These are phyloP conservation scores for Calonectria ilicicola DNA, from an alignment of 2,329 filamentous ascomycete species.

Conservation along the genomic window DNA sequence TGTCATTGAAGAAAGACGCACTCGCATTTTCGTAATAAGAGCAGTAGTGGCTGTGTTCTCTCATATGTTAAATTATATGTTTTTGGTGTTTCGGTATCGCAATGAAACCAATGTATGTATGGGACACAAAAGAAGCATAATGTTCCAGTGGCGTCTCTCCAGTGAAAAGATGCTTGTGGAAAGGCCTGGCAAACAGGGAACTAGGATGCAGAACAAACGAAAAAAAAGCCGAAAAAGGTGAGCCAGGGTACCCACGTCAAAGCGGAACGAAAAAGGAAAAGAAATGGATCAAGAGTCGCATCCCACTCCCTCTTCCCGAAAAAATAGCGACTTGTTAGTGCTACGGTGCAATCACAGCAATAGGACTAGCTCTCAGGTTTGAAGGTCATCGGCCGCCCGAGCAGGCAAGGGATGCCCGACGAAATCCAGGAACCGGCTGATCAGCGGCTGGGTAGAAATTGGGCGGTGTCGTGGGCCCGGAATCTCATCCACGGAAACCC, in stretches of 20 bases:
- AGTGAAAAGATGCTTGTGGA: too few species aligned
- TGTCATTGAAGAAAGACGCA: not conserved
- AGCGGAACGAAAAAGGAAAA: not conserved
- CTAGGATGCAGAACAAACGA: conserved; percentile 10
- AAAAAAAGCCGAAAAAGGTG: conserved; percentile 16
- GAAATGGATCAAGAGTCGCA: not conserved
- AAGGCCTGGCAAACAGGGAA: not conserved
- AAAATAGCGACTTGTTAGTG: not conserved
- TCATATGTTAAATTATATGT: not conserved
- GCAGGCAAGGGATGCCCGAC: not conserved
- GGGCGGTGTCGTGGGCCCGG: not conserved
- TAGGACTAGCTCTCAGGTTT: not conserved
- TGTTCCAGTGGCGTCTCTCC: not conserved
- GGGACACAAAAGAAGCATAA: not conserved
- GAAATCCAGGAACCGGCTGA: conserved; percentile 3
- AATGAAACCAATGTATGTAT: not conserved
- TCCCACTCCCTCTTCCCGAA: not conserved
- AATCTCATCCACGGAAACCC: conserved; percentile 1
- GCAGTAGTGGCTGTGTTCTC: not conserved
- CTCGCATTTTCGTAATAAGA: not conserved
- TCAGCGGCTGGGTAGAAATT: not conserved
- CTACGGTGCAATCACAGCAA: not conserved
- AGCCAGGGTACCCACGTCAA: not conserved
- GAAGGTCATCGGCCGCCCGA: not conserved
- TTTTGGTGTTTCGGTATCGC: not conserved